Evolutionary conservation across 176 grass and related monocot species (phyloP).

Genomic region (Saccharum officinarum): DNA sequence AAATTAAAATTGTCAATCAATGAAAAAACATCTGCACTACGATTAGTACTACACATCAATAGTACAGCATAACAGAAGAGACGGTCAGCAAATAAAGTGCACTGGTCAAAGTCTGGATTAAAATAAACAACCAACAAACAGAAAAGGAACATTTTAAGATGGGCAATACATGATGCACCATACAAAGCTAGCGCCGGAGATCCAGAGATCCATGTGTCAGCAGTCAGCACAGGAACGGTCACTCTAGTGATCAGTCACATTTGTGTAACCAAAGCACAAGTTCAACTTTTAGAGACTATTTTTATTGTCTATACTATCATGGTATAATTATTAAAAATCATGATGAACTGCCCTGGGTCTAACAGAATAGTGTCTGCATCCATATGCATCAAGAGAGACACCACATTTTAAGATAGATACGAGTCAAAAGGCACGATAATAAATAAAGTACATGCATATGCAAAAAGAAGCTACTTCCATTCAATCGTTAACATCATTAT

Average conservation of each 20-base stretch:
- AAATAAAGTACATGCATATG: constrained; percentile 13
- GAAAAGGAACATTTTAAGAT: constrained; percentile 10
- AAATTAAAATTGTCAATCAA: constrained; percentile 24
- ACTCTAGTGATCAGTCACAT: constrained; percentile 1
- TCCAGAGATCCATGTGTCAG: background rate
- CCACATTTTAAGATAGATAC: background rate
- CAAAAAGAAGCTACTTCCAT: background rate
- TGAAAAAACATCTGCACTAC: background rate
- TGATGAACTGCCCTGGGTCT: background rate
- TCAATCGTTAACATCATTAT: background rate
- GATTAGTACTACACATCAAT: background rate
- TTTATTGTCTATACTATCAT: background rate
- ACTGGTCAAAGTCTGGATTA: background rate
- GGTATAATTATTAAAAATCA: background rate
- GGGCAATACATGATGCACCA: background rate
- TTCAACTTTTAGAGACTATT: constrained; percentile 5
- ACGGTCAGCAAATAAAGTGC: background rate
- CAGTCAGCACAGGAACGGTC: background rate
- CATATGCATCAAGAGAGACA: constrained; percentile 4
- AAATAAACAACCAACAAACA: constrained; percentile 5
- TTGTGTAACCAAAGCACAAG: constrained; percentile 12
- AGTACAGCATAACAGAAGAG: background rate
- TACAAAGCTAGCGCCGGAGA: background rate
- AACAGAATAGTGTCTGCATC: constrained; percentile 1
- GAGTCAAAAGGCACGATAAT: constrained; percentile 11